Base-by-base conservation (phyloP, 306 rosid species). In the Neltuma alba region DNA sequence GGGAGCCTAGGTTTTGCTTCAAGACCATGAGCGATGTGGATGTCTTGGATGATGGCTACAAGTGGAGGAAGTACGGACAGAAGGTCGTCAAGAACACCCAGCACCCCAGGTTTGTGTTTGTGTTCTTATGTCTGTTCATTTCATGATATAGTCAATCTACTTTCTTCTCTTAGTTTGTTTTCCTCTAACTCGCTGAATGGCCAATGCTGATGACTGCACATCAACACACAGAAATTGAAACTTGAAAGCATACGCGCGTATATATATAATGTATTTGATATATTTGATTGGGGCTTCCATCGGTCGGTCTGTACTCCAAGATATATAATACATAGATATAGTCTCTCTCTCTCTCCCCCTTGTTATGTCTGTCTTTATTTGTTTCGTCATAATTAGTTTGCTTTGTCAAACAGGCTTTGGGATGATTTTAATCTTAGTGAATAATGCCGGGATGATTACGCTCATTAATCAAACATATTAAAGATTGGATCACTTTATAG, bases 1-100 rank as follows among this genome's bases (percentile, higher is more conserved):
- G 99, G 72, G 99, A 93, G 64, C 99, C 99, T 57, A 92, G 99
- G 87, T 96, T 96, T 88, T 91, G 97, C 84, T 96, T 96, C 94
- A 93, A 96, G 88, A 96, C 99, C 21, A 74, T 96, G 92, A 96
- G 97, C 62, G 98, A 96, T 47, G 96, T 96, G 10, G 99, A 96
- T 89, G 99, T 96, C 69, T 85, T 96, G 79, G 99, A 96, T 72
- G 99, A 96, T 86, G 99, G 99, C 44, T 95, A 95, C 92, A 95
- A 95, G 60, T 95, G 99, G 99, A 92, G 99, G 65, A 96, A 96
- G 87, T 96, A 96, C 77, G 99, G 99, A 67, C 99, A 96, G 87
- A 96, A 96, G 88, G 99, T 96, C 21, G 99, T 96, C 0, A 96
- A 96, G 89, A 96, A 96, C 96, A 96, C 99, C 20, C 97, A 96